These are phyloP conservation scores for Austroboletus eburneus DNA, from an alignment of 768 basidiomycete species.

Conservation along the genomic window DNA sequence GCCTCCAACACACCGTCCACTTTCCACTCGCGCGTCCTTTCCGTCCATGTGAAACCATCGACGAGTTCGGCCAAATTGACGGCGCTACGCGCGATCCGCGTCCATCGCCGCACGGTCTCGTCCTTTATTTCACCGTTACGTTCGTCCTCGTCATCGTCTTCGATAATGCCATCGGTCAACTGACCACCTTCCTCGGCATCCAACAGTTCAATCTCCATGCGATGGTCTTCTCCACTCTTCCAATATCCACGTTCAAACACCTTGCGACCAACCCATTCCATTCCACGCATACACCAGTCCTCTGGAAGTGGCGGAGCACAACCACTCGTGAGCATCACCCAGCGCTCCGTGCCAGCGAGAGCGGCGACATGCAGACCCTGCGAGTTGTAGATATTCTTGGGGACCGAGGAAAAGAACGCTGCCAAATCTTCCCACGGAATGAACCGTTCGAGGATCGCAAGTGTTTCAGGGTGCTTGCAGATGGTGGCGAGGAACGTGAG, in stretches of 20 bases:
- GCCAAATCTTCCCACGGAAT: constrained; percentile 84
- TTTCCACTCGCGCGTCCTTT: constrained; percentile 56
- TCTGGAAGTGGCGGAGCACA: constrained; percentile 76
- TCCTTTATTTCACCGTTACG: constrained; percentile 19
- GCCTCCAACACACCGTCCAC: constrained; percentile 62
- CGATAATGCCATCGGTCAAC: constrained; percentile 73
- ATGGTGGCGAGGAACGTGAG: constrained; percentile 87
- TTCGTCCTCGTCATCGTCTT: constrained; percentile 64
- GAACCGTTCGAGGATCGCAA: constrained; percentile 62
- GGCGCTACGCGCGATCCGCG: constrained; percentile 64
- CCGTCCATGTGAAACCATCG: constrained; percentile 69
- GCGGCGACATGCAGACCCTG: constrained; percentile 38
- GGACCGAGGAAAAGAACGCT: constrained; percentile 56
- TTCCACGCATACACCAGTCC: constrained; percentile 93
- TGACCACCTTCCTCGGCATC: constrained; percentile 54
- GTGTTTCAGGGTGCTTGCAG: constrained; percentile 57
- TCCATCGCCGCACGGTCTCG: constrained; percentile 63
- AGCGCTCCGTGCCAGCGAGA: constrained; percentile 43
- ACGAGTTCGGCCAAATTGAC: constrained; percentile 65
- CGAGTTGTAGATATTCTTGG: constrained; percentile 46
- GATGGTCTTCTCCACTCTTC: constrained; percentile 69
- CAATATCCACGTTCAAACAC: constrained; percentile 95
- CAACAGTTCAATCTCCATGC: constrained; percentile 76
- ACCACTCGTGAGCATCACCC: constrained; percentile 65
- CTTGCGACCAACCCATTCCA: constrained; percentile 91